phyloP scores from a whole-genome alignment of 495 filamentous ascomycete species.

The Penicillium diatomitis region DNA sequence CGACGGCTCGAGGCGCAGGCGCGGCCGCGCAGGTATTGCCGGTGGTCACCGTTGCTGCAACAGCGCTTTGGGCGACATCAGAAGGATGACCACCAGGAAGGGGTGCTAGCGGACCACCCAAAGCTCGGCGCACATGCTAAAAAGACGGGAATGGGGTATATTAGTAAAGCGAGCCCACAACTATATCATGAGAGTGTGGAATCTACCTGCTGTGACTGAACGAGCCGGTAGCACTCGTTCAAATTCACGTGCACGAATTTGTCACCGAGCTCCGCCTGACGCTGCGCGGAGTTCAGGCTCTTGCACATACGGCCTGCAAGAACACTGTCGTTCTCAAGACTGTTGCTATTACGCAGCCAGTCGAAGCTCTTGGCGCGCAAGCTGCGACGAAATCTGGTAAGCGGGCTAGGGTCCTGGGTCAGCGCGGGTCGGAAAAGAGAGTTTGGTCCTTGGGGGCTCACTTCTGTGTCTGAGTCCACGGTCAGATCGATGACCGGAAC shows the following conservation, averaged over 20 bases:
- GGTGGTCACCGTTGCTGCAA: no score
- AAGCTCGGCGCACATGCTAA: neutral
- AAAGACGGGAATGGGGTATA: neutral
- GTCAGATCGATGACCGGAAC: constrained; percentile 7
- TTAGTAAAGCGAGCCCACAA: neutral
- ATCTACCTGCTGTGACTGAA: neutral
- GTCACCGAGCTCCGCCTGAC: neutral
- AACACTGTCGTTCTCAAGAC: neutral
- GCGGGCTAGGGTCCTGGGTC: neutral
- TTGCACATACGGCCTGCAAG: neutral
- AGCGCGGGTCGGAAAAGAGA: neutral
- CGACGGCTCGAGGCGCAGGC: neutral
- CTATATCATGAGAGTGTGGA: neutral
- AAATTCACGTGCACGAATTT: neutral
- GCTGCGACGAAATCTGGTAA: neutral
- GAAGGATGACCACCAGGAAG: neutral
- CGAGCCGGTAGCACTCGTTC: neutral
- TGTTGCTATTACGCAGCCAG: constrained; percentile 2
- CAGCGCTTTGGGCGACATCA: neutral
- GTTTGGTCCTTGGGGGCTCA: constrained; percentile 4
- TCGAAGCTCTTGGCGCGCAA: neutral
- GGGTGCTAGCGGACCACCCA: neutral
- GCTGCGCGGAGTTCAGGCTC: neutral
- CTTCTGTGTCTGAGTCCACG: neutral
- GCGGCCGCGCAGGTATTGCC: neutral